Evolutionary conservation across 345 rosid genomes (phyloP).

Genomic region (Lepidium africanum): DNA sequence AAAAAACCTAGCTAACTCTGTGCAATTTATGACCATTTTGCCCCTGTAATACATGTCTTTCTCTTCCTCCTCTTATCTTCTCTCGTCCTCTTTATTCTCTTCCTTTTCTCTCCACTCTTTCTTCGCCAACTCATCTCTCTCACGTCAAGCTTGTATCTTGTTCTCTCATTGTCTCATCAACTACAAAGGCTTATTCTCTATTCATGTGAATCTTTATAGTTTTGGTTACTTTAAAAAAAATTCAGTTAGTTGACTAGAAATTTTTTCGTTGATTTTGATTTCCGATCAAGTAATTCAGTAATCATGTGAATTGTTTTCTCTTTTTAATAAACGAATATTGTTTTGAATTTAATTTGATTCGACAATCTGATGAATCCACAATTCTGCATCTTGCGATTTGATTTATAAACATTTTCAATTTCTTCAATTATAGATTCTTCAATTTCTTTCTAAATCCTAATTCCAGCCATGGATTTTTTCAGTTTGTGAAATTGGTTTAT

Average conservation of each 20-base stretch:
- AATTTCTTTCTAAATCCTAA: too few species aligned
- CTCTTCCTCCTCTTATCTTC: too few species aligned
- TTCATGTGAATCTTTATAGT: constrained; percentile 46
- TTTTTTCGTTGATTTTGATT: not conserved
- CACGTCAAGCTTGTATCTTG: constrained; percentile 92
- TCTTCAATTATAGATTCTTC: too few species aligned
- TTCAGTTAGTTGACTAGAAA: not conserved
- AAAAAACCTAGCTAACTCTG: too few species aligned
- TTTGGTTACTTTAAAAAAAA: not conserved
- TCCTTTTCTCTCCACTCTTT: too few species aligned
- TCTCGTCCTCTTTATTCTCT: too few species aligned
- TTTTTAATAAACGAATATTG: not conserved
- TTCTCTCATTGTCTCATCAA: constrained; percentile 96
- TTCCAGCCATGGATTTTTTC: too few species aligned
- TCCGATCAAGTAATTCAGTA: not conserved
- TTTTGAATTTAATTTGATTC: not conserved
- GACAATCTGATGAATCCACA: not conserved
- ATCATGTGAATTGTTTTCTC: not conserved
- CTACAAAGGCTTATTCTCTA: constrained; percentile 90
- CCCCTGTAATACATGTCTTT: too few species aligned
- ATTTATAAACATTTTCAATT: too few species aligned
- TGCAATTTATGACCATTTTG: too few species aligned
- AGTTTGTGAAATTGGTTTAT: too few species aligned
- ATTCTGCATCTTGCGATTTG: not conserved
- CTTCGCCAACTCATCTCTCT: too few species aligned